phyloP scores from a whole-genome alignment of 352 stramenopile genomes.

The Thraustochytrium sp. region DNA sequence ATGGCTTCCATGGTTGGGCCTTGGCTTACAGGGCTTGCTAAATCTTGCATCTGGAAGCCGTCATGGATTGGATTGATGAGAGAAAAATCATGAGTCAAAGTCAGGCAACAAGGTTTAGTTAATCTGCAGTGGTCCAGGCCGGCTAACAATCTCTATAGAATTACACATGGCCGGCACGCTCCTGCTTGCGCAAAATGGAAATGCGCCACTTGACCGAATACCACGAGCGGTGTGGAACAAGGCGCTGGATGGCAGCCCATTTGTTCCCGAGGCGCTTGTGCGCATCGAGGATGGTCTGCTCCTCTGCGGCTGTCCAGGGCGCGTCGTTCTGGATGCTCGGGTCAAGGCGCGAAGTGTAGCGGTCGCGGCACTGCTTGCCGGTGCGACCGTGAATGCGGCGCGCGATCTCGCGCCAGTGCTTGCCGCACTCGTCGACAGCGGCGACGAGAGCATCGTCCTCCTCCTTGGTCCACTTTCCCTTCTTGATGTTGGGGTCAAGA shows the following conservation, averaged over 20 bases:
- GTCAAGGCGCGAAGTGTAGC: conserved; percentile 51
- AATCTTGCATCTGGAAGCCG: too few relatives aligned
- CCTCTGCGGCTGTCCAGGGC: neutral
- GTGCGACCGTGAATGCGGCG: conserved; percentile 71
- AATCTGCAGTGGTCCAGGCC: too few relatives aligned
- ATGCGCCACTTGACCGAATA: conserved; percentile 78
- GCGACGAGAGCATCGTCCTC: conserved; percentile 59
- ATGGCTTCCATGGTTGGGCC: too few relatives aligned
- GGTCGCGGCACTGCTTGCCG: conserved; percentile 78
- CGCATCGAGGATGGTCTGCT: conserved; percentile 25
- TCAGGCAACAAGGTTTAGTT: too few relatives aligned
- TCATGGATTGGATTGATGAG: too few relatives aligned
- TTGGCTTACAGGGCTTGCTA: too few relatives aligned
- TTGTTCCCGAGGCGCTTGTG: conserved; percentile 33
- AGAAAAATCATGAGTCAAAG: too few relatives aligned
- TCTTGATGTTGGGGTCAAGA: conserved; percentile 74
- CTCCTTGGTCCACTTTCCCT: conserved; percentile 76
- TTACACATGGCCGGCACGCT: too few relatives aligned
- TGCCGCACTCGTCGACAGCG: conserved; percentile 61
- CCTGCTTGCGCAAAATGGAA: conserved; percentile 32
- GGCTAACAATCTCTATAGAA: too few relatives aligned
- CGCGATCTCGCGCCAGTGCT: conserved; percentile 67
- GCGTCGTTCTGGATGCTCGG: conserved; percentile 33
- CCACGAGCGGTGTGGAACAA: conserved; percentile 64
- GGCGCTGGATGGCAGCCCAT: conserved; percentile 14